Base-by-base conservation (phyloP, 176 grass and related monocot genomes). In the Lolium rigidum region DNA sequence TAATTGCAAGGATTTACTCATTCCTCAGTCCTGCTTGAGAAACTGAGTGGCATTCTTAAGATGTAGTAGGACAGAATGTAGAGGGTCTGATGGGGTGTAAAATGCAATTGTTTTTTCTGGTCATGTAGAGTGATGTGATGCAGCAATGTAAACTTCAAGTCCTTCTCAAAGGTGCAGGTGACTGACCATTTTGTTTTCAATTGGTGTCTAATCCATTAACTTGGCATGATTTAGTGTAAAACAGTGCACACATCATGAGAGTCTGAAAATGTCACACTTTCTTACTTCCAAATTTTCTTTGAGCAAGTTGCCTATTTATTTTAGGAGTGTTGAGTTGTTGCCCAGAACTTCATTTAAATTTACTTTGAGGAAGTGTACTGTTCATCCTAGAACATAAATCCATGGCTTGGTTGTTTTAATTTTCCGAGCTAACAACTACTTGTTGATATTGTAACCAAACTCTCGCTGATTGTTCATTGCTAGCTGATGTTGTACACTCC, bases 1-100 rank as follows among this genome's bases (percentile, higher is more conserved):
- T 38, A 74, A 11, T 67, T 77, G 82, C 12, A 60, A 31, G 17
- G 69, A 24, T 80, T 84, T 75, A 50, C 17, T n/a, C 2, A 16
- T 65, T 37, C 9, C 14, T 55, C 3, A 51, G 2, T 77, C 24
- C 18, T 68, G 24, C 64, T 77, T 82, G 22, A 55, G 17, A 69
- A 35, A 9, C 10, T 68, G 3, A 52, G 20, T 17, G 70, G 25
- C 7, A 13, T 24, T 80, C 9, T 63, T 55, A 31, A 16, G 5
- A 21, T 70, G 43, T 22, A 70, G 51, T 31, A 31, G 28, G 24
- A 67, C 57, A 77, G 4, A 82, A 74, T 31, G 17, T 16, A 64
- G 71, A 26, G 3, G 15, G 48, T 3, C 6, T 85, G 71, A 26
- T 1, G 1, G 35, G 2, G 16, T 81, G 18, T 49, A 20, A 69